Evolutionary conservation across 768 basidiomycete species (phyloP).

Genomic region (Gautieria morchelliformis): DNA sequence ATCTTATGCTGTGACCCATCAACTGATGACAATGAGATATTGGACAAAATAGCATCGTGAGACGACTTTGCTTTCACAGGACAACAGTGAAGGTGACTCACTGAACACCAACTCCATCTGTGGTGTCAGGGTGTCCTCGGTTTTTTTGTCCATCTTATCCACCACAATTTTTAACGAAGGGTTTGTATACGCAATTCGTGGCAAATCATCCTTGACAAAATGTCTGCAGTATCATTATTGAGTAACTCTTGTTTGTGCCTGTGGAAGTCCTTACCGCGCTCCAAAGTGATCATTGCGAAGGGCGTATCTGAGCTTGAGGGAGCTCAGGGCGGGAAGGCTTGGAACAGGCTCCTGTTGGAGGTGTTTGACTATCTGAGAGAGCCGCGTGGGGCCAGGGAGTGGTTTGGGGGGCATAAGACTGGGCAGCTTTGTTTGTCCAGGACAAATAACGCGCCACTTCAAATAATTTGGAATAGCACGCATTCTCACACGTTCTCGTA

Average conservation of each 20-base stretch:
- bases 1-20: conserved; percentile 28
- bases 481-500: background rate
- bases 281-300: conserved; percentile 64
- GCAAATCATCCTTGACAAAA: conserved; percentile 72
- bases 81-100: conserved; percentile 28
- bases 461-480: too few relatives aligned
- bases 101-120: conserved; percentile 54
- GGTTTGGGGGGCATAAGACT: conserved; percentile 19
- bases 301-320: conserved; percentile 47
- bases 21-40: conserved; percentile 22
- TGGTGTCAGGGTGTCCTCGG: conserved; percentile 48
- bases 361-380: conserved; percentile 42
- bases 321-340: conserved; percentile 36
- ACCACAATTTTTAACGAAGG: conserved; percentile 55
- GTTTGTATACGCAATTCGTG: conserved; percentile 70
- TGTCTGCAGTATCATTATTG: conserved; percentile 34
- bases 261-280: conserved; percentile 42
- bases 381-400: conserved; percentile 39
- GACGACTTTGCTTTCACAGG: background rate
- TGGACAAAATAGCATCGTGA: background rate
- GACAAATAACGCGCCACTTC: background rate
- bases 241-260: background rate
- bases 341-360: conserved; percentile 46
- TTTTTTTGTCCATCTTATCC: conserved; percentile 41
- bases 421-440: background rate